phyloP scores from a whole-genome alignment of 2,329 filamentous ascomycete genomes.

The Cladosporium sp. region DNA sequence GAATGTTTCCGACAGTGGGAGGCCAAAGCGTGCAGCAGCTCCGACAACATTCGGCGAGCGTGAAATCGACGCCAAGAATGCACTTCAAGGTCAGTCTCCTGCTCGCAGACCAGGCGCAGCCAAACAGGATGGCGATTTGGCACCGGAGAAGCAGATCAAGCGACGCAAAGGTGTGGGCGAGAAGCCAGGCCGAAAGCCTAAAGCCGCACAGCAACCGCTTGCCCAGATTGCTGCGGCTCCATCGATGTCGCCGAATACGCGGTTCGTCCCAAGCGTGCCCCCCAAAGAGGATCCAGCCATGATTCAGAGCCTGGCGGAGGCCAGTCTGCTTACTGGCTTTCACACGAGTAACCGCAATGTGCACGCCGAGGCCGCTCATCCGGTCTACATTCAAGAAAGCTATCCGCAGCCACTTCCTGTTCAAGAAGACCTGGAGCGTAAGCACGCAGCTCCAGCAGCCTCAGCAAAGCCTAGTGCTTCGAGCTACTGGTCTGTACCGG shows the following conservation, averaged over 20 bases:
- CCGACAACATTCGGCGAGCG: conserved; percentile 69
- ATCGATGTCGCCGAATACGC: conserved; percentile 32
- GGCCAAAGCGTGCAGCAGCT: conserved; percentile 53
- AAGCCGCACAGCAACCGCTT: conserved; percentile 34
- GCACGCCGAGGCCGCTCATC: not conserved
- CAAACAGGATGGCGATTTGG: conserved; percentile 21
- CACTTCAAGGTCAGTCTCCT: conserved; percentile 53
- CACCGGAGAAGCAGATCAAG: conserved; percentile 32
- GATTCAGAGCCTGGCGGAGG: conserved; percentile 29
- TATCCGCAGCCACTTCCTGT: not conserved
- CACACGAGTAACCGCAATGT: conserved; percentile 18
- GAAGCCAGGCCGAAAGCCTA: conserved; percentile 37
- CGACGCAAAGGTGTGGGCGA: conserved; percentile 29
- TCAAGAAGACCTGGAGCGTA: conserved; percentile 22
- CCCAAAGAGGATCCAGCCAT: conserved; percentile 27
- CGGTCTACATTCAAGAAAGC: conserved; percentile 3
- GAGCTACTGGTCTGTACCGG: conserved; percentile 84
- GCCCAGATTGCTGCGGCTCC: conserved; percentile 31
- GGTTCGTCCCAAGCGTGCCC: conserved; percentile 16
- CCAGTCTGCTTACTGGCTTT: conserved; percentile 29
- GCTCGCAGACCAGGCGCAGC: conserved; percentile 33
- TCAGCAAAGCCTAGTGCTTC: conserved; percentile 42
- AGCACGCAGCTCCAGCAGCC: conserved; percentile 12
- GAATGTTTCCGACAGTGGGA: conserved; percentile 44
- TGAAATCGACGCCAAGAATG: conserved; percentile 59